phyloP scores from a whole-genome alignment of 495 filamentous ascomycete species.

The Aspergillus kassunensis region DNA sequence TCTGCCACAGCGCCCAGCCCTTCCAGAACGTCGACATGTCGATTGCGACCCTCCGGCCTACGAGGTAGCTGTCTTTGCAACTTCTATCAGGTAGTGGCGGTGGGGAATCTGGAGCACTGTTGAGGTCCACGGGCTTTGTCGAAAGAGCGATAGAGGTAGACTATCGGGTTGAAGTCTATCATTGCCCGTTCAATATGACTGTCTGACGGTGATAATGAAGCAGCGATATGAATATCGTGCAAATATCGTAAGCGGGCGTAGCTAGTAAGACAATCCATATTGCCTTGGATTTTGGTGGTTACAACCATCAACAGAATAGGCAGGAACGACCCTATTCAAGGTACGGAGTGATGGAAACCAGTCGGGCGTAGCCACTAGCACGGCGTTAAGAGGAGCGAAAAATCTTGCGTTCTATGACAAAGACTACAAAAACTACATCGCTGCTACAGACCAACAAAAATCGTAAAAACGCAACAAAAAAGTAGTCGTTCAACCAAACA shows the following conservation, averaged over 20 bases:
- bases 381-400: conserved; percentile 9
- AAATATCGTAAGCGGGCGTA: neutral
- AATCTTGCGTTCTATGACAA: no score
- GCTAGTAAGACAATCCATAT: no score
- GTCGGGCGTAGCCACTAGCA: no score
- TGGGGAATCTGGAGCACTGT: neutral
- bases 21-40: conserved; percentile 62
- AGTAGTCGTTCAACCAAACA: conserved; percentile 40
- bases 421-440: no score
- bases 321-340: neutral
- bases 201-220: neutral
- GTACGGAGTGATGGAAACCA: neutral
- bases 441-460: no score
- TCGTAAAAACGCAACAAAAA: conserved; percentile 20
- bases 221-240: conserved; percentile 3
- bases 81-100: neutral
- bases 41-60: neutral
- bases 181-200: neutral
- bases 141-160: neutral
- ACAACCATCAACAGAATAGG: neutral
- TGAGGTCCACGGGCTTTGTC: no score
- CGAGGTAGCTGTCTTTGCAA: neutral
- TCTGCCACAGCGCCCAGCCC: conserved; percentile 81
- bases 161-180: neutral
- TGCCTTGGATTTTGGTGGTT: neutral